A percentile compares a stretch with the other conserved stretches of the same genome.
Evolutionary conservation across 1,284 basidiomycete genomes (phyloP).

Genomic region (Papiliotrema fonsecae): DNA sequence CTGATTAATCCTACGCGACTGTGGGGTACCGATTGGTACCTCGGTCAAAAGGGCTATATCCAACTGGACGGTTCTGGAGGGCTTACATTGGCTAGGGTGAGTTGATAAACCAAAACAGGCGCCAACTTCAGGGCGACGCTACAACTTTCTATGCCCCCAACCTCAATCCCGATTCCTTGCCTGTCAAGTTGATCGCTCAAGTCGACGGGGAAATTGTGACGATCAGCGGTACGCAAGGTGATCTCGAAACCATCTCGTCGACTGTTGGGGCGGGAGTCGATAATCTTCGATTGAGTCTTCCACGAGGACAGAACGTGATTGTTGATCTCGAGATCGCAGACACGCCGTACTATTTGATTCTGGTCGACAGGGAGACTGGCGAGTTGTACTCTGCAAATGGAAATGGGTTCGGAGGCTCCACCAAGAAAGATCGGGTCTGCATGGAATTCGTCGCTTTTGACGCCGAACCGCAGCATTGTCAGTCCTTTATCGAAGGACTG

Average conservation of each 20-base stretch:
- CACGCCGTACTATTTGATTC: neutral
- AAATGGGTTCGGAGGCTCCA: neutral
- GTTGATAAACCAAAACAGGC: neutral
- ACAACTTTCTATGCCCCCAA: neutral
- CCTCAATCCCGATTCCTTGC: neutral
- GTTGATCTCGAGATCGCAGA: neutral
- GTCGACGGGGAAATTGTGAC: neutral
- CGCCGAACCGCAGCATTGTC: neutral
- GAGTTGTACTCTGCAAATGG: neutral
- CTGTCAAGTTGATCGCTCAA: neutral
- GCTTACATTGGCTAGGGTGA: neutral
- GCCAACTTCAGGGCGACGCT: neutral
- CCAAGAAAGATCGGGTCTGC: neutral
- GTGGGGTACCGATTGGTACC: neutral
- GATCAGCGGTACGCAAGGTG: neutral
- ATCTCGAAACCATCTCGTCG: neutral
- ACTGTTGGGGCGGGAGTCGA: neutral
- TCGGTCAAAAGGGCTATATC: neutral
- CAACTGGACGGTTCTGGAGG: neutral
- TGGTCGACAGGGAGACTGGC: neutral
- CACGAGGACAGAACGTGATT: neutral
- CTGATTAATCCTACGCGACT: neutral
- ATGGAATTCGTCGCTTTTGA: neutral
- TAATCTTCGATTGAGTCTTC: neutral
- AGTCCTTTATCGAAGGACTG: neutral